Percentiles rank a stretch among this genome's conserved stretches.
Evolutionary conservation across 495 filamentous ascomycete genomes (phyloP).

Genomic region (Cladorrhinum samala): DNA sequence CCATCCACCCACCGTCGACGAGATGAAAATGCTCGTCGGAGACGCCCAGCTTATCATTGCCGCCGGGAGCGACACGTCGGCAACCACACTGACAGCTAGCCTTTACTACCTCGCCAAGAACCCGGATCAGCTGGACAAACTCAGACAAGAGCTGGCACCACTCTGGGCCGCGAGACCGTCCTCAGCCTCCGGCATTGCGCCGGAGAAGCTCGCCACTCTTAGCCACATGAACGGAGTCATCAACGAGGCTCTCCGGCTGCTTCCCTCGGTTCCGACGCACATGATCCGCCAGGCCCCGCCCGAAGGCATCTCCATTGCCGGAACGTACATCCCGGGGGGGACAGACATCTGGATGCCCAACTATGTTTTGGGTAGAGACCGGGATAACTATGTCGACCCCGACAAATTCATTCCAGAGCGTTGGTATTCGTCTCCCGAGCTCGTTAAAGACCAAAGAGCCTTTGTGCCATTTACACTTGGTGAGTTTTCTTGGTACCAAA

Average conservation of each 20-base stretch:
- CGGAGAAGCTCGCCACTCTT: conserved; percentile 4
- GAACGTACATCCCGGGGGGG: conserved; percentile 18
- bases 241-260: conserved; percentile 26
- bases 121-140: conserved; percentile 7
- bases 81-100: conserved; percentile 2
- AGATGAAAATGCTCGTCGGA: neutral
- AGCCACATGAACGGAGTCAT: conserved; percentile 28
- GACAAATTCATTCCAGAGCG: conserved; percentile 39
- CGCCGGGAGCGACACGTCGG: conserved; percentile 9
- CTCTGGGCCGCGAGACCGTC: conserved; percentile 5
- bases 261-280: conserved; percentile 15
- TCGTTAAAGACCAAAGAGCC: conserved; percentile 29
- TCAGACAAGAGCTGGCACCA: conserved; percentile 6
- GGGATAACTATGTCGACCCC: conserved; percentile 22
- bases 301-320: conserved; percentile 41
- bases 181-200: neutral
- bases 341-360: neutral
- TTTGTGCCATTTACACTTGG: conserved; percentile 25
- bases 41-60: neutral
- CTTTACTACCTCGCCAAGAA: conserved; percentile 14
- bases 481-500: too few species aligned
- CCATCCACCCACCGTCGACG: neutral
- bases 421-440: conserved; percentile 34
- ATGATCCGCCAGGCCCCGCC: conserved; percentile 21
- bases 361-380: neutral